Percentiles rank a stretch among this genome's conserved stretches.
phyloP scores from a whole-genome alignment of 2,329 filamentous ascomycete genomes.

The Pseudopyrenochaeta lycopersici region DNA sequence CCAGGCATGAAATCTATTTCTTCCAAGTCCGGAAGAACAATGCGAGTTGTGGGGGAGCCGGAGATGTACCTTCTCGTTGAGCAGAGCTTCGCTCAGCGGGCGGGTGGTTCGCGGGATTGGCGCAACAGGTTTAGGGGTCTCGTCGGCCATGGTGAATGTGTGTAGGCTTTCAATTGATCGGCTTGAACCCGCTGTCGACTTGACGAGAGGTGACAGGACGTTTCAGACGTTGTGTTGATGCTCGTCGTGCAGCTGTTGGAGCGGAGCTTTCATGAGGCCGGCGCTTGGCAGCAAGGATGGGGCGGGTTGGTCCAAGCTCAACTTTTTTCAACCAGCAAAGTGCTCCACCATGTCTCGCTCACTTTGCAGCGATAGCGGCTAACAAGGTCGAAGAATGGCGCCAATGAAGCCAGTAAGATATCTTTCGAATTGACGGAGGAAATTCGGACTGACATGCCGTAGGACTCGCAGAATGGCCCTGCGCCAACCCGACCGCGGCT shows the following conservation, averaged over 20 bases:
- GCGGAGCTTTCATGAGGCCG: constrained; percentile 37
- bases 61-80: constrained; percentile 92
- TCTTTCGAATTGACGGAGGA: fast-evolving
- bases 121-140: constrained; percentile 63
- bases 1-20: neutral
- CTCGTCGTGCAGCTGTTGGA: constrained; percentile 21
- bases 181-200: constrained; percentile 27
- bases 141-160: constrained; percentile 64
- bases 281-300: constrained; percentile 31
- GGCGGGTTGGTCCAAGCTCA: constrained; percentile 21
- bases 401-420: constrained; percentile 23
- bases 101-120: constrained; percentile 74
- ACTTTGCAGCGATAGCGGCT: constrained; percentile 10
- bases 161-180: constrained; percentile 39
- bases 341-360: constrained; percentile 3
- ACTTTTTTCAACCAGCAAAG: constrained; percentile 26
- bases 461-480: constrained; percentile 21
- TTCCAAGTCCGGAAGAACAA: too few species aligned
- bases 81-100: constrained; percentile 94
- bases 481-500: constrained; percentile 48
- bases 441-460: neutral
- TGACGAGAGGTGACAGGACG: constrained; percentile 10
- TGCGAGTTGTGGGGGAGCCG: neutral
- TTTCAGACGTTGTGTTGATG: constrained; percentile 34
- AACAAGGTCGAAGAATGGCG: constrained; percentile 32